Evolutionary conservation across 176 grass and related monocot species (phyloP), one percentile per base, ranked within the genome.

Genomic region (Eleusine indica): DNA sequence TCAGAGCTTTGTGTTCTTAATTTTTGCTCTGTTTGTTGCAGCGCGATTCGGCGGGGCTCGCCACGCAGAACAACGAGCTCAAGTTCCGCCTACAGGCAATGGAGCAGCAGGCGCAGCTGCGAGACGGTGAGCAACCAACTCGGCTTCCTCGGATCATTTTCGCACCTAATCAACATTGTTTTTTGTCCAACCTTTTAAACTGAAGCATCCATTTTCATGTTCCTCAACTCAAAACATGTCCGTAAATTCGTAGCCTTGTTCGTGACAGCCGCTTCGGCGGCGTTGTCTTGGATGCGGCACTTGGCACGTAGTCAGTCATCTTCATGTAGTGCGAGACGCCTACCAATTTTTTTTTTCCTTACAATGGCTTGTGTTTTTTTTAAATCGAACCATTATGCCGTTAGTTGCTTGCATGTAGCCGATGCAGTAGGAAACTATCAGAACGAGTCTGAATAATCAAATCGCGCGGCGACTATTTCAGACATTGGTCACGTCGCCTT

Each of bases 81-180:
- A 95, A 90, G 82, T 98, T 98, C 83, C 86, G 96, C 56, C 91
- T 98, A 35, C 96, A 98, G 83, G 89, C 96, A 66, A 98, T 98
- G 96, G 91, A 95, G 83, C 96, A 98, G 80, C 91, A 98, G 87
- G 93, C 87, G 58, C 93, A 95, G 77, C 86, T 98, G 68, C 89
- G 91, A 37, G 96, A 98, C 44, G 96, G 96, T 98, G 88, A 93
- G 85, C 66, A 65, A 32, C 38, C 15, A 62, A n/a, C n/a, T 39
- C 56, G 41, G 1, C 68, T 10, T 64, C 25, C 68, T 46, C 16
- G n/a, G 18, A 83, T 67, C n/a, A 2, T 19, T 4, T 38, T 5
- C 15, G 1, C 16, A 76, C 8, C 22, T 28, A 60, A 73, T 66
- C 4, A 64, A 78, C 54, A 21, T 8, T 0, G 4, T n/a, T 12